Evolutionary conservation across 2,329 filamentous ascomycete genomes (phyloP).

Genomic region (Colletotrichum shisoi): DNA sequence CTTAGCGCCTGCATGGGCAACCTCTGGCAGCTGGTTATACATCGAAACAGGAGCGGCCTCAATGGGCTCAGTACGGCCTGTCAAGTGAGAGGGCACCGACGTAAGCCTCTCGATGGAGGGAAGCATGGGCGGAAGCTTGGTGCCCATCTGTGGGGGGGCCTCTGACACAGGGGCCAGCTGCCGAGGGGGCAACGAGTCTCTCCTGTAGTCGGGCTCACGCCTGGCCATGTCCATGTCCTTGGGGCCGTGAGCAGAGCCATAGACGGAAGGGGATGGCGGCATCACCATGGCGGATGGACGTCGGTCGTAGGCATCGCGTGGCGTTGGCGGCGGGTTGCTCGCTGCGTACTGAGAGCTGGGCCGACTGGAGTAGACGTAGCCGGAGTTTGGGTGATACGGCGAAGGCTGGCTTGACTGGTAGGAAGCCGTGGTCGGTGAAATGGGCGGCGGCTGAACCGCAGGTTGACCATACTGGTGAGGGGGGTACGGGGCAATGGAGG

Average conservation of each 20-base stretch:
- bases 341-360: constrained; percentile 47
- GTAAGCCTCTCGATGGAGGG: constrained; percentile 22
- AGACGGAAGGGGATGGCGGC: constrained; percentile 51
- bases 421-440: constrained; percentile 46
- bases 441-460: constrained; percentile 46
- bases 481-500: constrained; percentile 51
- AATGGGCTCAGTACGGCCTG: constrained; percentile 21
- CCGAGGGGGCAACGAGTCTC: constrained; percentile 44
- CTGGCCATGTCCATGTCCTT: constrained; percentile 18
- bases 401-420: constrained; percentile 51
- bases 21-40: constrained; percentile 6
- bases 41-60: constrained; percentile 27
- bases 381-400: constrained; percentile 56
- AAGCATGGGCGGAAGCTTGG: constrained; percentile 16
- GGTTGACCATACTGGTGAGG: constrained; percentile 47
- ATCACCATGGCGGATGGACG: constrained; percentile 50
- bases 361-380: constrained; percentile 46
- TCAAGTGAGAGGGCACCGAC: not conserved
- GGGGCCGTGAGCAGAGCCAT: constrained; percentile 22
- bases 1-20: constrained; percentile 36
- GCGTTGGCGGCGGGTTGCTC: constrained; percentile 44
- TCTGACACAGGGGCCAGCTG: constrained; percentile 45
- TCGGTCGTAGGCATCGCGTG: constrained; percentile 51
- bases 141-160: constrained; percentile 47
- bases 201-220: constrained; percentile 38